phyloP scores from a whole-genome alignment of 192 early-diverging fungal genomes.

The Mortierella antarctica region DNA sequence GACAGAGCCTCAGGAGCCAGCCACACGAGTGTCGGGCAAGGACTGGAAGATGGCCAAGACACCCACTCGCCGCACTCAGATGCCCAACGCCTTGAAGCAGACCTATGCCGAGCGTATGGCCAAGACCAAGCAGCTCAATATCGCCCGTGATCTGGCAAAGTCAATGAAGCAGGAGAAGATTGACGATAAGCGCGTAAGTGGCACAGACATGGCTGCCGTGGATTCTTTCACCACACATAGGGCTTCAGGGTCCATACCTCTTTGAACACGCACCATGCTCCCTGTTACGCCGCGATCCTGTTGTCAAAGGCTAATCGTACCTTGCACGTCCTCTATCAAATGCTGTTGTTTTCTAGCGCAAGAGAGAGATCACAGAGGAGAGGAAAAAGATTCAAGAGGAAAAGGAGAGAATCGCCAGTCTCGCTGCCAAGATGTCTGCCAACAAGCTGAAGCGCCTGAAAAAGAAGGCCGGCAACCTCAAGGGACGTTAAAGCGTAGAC shows the following conservation, averaged over 20 bases:
- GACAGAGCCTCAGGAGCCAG: conserved; percentile 61
- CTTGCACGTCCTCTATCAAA: too few species aligned
- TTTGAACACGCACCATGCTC: too few species aligned
- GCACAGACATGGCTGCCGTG: background rate
- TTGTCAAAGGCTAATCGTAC: too few species aligned
- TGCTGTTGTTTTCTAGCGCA: conserved; percentile 23
- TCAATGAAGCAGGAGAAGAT: conserved; percentile 52
- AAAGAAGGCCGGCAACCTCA: conserved; percentile 54
- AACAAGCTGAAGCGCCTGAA: conserved; percentile 52
- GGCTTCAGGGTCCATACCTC: too few species aligned
- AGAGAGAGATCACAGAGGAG: conserved; percentile 53
- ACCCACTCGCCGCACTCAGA: conserved; percentile 52
- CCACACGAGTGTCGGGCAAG: conserved; percentile 81
- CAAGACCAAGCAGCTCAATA: conserved; percentile 51
- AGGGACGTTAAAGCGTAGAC: conserved; percentile 33
- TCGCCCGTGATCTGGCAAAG: conserved; percentile 43
- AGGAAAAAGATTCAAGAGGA: conserved; percentile 57
- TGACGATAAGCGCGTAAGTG: conserved; percentile 52
- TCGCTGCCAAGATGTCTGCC: conserved; percentile 53
- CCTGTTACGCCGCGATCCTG: too few species aligned
- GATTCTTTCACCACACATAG: too few species aligned
- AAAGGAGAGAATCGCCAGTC: conserved; percentile 52
- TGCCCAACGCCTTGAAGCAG: conserved; percentile 49
- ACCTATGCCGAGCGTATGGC: conserved; percentile 46
- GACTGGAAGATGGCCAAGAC: conserved; percentile 56